These are phyloP conservation scores for Phytopythium ostracodes DNA, from an alignment of 352 stramenopile genomes.

Conservation along the genomic window DNA sequence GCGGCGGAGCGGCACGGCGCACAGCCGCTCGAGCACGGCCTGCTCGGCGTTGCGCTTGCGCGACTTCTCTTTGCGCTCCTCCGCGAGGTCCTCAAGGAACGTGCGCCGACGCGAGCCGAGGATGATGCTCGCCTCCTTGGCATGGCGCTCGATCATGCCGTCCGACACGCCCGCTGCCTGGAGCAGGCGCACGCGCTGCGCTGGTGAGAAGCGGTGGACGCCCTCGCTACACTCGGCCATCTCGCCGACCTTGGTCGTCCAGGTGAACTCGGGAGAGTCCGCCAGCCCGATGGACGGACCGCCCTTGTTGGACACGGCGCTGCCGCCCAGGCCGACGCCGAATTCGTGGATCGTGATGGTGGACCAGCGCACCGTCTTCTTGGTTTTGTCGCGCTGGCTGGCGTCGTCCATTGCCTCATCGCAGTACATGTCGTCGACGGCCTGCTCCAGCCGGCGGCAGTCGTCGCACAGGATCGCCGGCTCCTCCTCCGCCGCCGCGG, in stretches of 20 bases:
- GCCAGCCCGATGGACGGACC: conserved; percentile 45
- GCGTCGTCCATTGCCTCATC: conserved; percentile 2
- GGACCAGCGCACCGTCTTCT: conserved; percentile 47
- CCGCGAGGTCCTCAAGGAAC: conserved; percentile 32
- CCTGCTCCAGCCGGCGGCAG: conserved; percentile 1
- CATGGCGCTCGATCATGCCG: conserved; percentile 61
- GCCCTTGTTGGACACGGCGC: conserved; percentile 40
- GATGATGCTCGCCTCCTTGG: conserved; percentile 60
- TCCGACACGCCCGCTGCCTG: conserved; percentile 46
- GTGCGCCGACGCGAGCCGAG: conserved; percentile 47
- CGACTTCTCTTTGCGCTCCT: conserved; percentile 28
- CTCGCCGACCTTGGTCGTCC: conserved; percentile 57
- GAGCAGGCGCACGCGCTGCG: conserved; percentile 46
- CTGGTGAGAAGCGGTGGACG: conserved; percentile 46
- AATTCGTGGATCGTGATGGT: conserved; percentile 63
- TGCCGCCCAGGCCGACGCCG: conserved; percentile 42
- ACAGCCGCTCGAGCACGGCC: conserved; percentile 21
- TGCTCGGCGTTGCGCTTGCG: conserved; percentile 17
- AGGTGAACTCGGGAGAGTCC: conserved; percentile 52
- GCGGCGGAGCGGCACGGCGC: conserved; percentile 22
- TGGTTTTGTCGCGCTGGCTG: conserved; percentile 2
- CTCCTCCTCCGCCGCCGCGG: neutral
- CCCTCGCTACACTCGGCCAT: conserved; percentile 59
- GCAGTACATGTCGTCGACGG: conserved; percentile 4
- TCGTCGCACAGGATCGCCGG: neutral